Percentiles rank a stretch among this genome's conserved stretches.
phyloP scores from a whole-genome alignment of 129 eudicot species.

The sunflower (Helianthus annuus) region DNA sequence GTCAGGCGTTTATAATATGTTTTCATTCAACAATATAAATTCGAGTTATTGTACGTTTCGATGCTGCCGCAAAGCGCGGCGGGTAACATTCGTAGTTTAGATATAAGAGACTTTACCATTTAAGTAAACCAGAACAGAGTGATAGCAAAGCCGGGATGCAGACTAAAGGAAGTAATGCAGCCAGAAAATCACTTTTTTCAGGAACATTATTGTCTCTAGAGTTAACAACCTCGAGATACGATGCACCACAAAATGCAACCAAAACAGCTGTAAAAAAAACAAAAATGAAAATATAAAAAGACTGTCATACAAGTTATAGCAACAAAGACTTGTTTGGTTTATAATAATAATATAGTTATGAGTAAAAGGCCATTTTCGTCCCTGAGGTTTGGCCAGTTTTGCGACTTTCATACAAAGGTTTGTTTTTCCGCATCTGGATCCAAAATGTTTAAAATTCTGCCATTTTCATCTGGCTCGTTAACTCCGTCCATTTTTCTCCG shows the following conservation, averaged over 20 bases:
- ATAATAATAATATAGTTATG: neutral
- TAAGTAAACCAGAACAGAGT: conserved; percentile 81
- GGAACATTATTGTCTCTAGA: conserved; percentile 69
- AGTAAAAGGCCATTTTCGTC: no score
- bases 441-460: no score
- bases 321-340: neutral
- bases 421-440: no score
- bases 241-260: conserved; percentile 92
- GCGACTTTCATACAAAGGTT: no score
- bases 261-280: conserved; percentile 59
- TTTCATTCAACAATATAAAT: no score
- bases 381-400: no score
- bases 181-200: conserved; percentile 75
- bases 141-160: conserved; percentile 94
- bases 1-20: no score
- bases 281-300: neutral
- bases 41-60: no score
- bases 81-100: no score
- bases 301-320: neutral
- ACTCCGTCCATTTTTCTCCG: no score
- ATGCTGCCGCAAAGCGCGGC: no score
- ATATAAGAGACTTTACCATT: conserved; percentile 55
- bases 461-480: no score
- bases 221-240: conserved; percentile 76
- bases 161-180: conserved; percentile 96